A percentile compares a stretch with the other conserved stretches of the same genome.
phyloP scores from a whole-genome alignment of 345 rosid species.

The Adansonia digitata region DNA sequence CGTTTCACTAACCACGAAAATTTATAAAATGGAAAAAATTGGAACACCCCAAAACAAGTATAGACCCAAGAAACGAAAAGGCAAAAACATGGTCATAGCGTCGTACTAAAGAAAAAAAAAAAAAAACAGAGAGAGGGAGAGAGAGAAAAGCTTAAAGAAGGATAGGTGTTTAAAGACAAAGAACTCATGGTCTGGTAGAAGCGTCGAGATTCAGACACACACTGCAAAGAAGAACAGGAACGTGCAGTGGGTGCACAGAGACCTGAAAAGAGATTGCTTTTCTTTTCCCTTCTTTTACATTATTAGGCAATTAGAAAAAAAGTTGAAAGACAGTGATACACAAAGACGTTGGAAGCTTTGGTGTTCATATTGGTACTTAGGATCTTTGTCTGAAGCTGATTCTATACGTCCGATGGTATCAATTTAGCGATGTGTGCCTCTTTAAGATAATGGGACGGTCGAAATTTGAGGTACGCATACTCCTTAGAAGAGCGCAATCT shows the following conservation, averaged over 20 bases:
- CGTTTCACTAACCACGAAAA: constrained; percentile 8
- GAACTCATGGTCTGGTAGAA: constrained; percentile 11
- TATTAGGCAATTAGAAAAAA: constrained; percentile 3
- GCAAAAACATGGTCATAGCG: not conserved
- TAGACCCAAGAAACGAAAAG: not conserved
- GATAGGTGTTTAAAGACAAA: constrained; percentile 13
- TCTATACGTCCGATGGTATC: constrained; percentile 32
- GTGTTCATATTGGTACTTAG: not conserved
- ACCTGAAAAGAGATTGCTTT: constrained; percentile 17
- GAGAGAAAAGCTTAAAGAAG: not conserved
- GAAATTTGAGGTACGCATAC: not conserved
- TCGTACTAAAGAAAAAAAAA: not conserved
- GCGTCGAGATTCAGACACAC: constrained; percentile 13
- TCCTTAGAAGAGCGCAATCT: not conserved
- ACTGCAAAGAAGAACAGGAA: constrained; percentile 26
- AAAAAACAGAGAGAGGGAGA: constrained; percentile 7
- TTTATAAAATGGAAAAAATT: not conserved
- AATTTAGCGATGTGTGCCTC: constrained; percentile 3
- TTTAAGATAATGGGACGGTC: constrained; percentile 20
- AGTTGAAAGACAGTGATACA: not conserved
- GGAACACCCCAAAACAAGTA: not conserved
- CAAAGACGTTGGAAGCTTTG: not conserved
- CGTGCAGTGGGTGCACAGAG: constrained; percentile 18
- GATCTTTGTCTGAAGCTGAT: constrained; percentile 28
- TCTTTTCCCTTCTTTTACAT: not conserved